These are phyloP conservation scores for Candida namnaoensis DNA, from an alignment of 805 yeast genomes.

Conservation along the genomic window DNA sequence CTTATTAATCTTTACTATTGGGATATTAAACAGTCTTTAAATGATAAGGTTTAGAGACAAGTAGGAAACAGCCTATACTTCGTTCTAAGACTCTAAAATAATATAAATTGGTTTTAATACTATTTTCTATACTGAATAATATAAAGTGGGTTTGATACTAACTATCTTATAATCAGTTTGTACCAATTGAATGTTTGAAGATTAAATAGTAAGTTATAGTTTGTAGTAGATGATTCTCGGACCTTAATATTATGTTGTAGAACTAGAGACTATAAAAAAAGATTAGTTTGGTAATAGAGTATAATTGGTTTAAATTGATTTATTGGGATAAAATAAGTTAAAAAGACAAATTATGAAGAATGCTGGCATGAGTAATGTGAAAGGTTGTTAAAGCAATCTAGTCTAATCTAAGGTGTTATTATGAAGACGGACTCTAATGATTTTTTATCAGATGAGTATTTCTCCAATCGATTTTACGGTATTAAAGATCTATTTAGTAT, in stretches of 20 bases:
- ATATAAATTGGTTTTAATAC: slow-evolving; percentile 5
- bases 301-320: no score
- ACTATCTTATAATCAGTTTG: slow-evolving; percentile 9
- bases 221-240: no score
- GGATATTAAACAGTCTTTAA: slow-evolving; percentile 4
- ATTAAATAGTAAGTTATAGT: slow-evolving; percentile 3
- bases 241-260: no score
- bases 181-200: slow-evolving; percentile 7
- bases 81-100: slow-evolving; percentile 8
- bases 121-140: slow-evolving; percentile 2
- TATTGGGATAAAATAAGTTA: no score
- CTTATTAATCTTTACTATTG: no score
- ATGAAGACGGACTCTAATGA: slow-evolving; percentile 17
- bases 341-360: no score
- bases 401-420: slow-evolving; percentile 14
- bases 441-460: slow-evolving; percentile 8
- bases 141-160: slow-evolving; percentile 10
- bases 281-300: no score
- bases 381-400: slow-evolving; percentile 12
- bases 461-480: slow-evolving; percentile 13
- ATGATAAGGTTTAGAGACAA: slow-evolving; percentile 10
- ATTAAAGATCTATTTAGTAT: slow-evolving; percentile 17
- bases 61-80: slow-evolving; percentile 10
- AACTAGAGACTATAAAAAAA: no score
- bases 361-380: slow-evolving; percentile 21